Evolutionary conservation across 139 green algal species (phyloP), one percentile per base, ranked within the genome.

Genomic region (Raphidocelis subcapitata): DNA sequence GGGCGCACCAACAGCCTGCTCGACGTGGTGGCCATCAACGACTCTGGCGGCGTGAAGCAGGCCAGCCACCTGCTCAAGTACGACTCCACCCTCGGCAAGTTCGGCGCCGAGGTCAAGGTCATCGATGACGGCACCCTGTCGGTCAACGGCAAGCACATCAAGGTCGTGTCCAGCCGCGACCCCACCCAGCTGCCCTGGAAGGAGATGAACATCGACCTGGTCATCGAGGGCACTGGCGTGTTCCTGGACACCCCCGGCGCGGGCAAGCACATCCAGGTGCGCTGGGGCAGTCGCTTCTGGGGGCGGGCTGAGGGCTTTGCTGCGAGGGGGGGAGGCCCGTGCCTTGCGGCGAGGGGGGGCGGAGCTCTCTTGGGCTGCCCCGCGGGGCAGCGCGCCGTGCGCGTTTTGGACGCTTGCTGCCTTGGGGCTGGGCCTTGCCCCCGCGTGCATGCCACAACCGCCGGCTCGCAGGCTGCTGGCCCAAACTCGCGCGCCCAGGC

Each of bases 1-100:
- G 88, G 89, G 69, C 93, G 94, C 69, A 44, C 74, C 37, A 62
- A 87, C 85, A 87, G 84, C 31, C 79, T 92, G 46, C 82, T 98
- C 31, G 90, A 98, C 69, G 81, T 99, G 14, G 86, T 98, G 24
- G 88, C 84, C 81, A 88, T 99, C 77, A 99, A 99, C 89, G 94
- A 98, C 91, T 94, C 84, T 67, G 95, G 95, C 70, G 95, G 90
- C 79, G 92, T 97, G 29, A 98, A 97, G 89, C 94, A 98, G 92
- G 95, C 95, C 57, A 88, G 82, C 70, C 95, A 99, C 93, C 89
- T 99, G 86, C 88, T 99, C 64, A 99, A 99, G 92, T 99, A 99
- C 82, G 96, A 99, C 87, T 97, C 93, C 73, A 98, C 93, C 65
- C 91, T 98, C 66, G 96, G 96, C 66, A 97, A 89, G 24, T 99